Evolutionary conservation across 2,329 filamentous ascomycete genomes (phyloP).

Genomic region (Sporothrix pallida): DNA sequence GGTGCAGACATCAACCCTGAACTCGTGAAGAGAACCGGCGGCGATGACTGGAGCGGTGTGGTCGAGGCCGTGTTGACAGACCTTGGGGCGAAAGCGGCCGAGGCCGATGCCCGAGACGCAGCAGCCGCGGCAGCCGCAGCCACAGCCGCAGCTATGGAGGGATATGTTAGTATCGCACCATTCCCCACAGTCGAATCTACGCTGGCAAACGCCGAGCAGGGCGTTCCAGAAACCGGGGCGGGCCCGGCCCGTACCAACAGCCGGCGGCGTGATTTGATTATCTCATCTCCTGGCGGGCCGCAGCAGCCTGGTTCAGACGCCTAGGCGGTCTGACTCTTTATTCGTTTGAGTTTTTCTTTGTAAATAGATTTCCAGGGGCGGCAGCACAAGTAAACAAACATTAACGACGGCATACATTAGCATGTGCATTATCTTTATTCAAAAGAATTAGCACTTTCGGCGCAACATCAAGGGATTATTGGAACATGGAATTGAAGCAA

Average conservation of each 20-base stretch:
- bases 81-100: slow-evolving; percentile 25
- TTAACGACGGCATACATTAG: background rate
- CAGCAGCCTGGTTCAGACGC: background rate
- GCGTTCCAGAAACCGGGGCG: background rate
- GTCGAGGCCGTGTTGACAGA: slow-evolving; percentile 19
- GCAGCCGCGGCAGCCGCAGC: slow-evolving; percentile 3
- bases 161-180: background rate
- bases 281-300: background rate
- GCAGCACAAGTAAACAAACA: background rate
- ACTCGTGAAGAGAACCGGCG: slow-evolving; percentile 63
- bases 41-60: slow-evolving; percentile 41
- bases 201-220: background rate
- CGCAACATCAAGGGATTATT: no score
- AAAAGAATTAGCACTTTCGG: background rate
- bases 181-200: background rate
- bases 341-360: background rate
- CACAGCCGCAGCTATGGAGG: background rate
- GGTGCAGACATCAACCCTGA: slow-evolving; percentile 59
- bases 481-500: no score
- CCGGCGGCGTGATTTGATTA: background rate
- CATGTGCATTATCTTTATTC: slow-evolving; percentile 9
- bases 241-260: background rate
- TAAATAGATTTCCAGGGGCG: background rate
- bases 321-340: background rate
- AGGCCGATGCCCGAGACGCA: background rate